A percentile compares a stretch with the other conserved stretches of the same genome.
phyloP scores from a whole-genome alignment of 73 alveolate genomes.

The Uronychia binucleata region DNA sequence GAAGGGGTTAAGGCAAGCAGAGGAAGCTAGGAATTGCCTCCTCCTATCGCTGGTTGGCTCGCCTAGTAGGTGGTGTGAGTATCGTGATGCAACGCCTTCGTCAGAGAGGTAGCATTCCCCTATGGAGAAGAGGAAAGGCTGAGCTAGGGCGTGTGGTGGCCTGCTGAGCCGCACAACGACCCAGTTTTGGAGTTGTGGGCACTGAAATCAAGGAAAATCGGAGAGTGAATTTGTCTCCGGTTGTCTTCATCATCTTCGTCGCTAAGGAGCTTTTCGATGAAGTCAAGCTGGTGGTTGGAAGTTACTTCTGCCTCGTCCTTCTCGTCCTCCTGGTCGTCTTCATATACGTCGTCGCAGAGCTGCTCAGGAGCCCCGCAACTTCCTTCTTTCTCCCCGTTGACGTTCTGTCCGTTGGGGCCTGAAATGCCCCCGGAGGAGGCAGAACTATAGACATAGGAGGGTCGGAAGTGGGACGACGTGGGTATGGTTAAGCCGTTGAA shows the following conservation, averaged over 20 bases:
- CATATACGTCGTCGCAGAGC: too few species aligned
- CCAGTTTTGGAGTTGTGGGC: background rate
- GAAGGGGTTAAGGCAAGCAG: background rate
- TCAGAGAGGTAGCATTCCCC: background rate
- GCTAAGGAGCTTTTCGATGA: background rate
- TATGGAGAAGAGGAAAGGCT: background rate
- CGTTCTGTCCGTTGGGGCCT: background rate
- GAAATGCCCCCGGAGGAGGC: background rate
- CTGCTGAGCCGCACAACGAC: background rate
- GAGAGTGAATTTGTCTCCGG: background rate
- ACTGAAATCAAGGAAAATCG: background rate
- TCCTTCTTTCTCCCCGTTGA: background rate
- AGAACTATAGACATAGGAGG: background rate
- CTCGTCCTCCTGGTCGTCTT: background rate
- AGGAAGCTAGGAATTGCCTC: background rate
- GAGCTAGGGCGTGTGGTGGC: background rate
- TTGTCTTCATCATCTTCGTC: background rate
- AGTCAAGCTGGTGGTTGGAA: background rate
- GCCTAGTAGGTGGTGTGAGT: background rate
- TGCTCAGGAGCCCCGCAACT: too few species aligned
- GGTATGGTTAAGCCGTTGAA: background rate
- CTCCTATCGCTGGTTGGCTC: background rate
- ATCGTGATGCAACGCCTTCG: background rate
- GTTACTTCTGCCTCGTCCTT: background rate
- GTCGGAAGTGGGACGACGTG: background rate